These are phyloP conservation scores for Eudorina sp. DNA, from an alignment of 139 green algal genomes.

Conservation along the genomic window DNA sequence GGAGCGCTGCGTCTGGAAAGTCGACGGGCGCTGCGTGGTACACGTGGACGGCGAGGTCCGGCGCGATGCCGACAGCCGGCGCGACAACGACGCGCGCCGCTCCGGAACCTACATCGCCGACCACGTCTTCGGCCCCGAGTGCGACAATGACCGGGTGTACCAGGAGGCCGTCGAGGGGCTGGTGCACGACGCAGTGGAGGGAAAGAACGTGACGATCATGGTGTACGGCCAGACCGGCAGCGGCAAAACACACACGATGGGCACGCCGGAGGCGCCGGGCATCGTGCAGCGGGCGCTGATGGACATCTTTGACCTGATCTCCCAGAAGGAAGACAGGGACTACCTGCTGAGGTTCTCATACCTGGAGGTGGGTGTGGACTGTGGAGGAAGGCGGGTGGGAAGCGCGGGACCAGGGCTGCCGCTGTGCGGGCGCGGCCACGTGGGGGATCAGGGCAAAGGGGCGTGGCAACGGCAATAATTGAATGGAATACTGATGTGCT, in stretches of 20 bases:
- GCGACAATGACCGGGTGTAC: conserved; percentile 79
- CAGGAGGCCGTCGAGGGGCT: conserved; percentile 69
- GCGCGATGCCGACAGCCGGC: conserved; percentile 40
- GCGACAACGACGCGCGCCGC: conserved; percentile 56
- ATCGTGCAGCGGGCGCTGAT: conserved; percentile 88
- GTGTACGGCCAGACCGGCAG: conserved; percentile 96
- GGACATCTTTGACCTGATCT: conserved; percentile 82
- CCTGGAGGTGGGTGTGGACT: conserved; percentile 94
- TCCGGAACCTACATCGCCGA: conserved; percentile 72
- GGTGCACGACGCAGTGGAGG: conserved; percentile 82
- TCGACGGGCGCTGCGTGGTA: conserved; percentile 72
- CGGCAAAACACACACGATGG: conserved; percentile 98
- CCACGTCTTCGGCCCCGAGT: conserved; percentile 79
- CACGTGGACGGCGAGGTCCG: conserved; percentile 57
- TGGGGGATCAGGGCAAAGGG: no score
- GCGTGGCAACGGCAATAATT: no score
- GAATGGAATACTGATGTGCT: no score
- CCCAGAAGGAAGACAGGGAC: conserved; percentile 75
- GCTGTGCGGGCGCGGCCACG: no score
- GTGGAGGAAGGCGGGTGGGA: no score
- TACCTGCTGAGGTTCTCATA: conserved; percentile 97
- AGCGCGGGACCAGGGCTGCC: no score
- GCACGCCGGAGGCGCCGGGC: conserved; percentile 66
- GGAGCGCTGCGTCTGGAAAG: conserved; percentile 74
- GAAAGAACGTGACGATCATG: conserved; percentile 95